Percentiles rank a stretch among this genome's conserved stretches.
phyloP scores from a whole-genome alignment of 106 monocot genomes.

The Agapanthus africanus region DNA sequence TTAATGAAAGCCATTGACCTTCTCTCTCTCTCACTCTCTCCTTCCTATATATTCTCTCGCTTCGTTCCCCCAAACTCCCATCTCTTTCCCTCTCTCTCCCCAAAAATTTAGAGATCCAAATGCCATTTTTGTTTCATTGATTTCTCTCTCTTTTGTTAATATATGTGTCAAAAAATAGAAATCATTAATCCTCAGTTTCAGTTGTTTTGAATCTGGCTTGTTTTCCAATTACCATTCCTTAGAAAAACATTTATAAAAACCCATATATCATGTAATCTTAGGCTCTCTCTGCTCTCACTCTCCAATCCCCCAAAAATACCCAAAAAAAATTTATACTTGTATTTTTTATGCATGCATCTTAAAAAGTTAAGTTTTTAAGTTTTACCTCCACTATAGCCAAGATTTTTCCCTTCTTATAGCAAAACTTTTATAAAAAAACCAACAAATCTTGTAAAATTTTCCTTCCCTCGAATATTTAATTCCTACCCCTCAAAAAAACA shows the following conservation, averaged over 20 bases:
- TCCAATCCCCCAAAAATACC: slow-evolving; percentile 1
- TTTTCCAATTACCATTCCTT: slow-evolving; percentile 30
- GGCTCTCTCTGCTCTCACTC: not conserved
- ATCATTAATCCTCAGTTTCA: not conserved
- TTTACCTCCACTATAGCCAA: no score
- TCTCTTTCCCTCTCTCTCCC: no score
- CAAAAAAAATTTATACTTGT: slow-evolving; percentile 15
- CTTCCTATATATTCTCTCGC: slow-evolving; percentile 1
- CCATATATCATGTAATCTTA: slow-evolving; percentile 54
- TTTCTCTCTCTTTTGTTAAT: no score
- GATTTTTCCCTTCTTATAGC: no score
- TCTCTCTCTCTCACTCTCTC: not conserved
- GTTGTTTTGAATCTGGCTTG: slow-evolving; percentile 19
- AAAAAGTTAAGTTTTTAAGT: not conserved
- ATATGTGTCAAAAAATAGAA: no score
- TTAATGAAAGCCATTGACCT: not conserved
- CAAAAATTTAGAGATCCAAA: no score
- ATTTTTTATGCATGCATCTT: slow-evolving; percentile 10
- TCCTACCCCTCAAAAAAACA: slow-evolving; percentile 19
- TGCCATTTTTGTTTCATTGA: not conserved
- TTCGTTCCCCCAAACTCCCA: not conserved
- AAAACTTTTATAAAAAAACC: slow-evolving; percentile 46
- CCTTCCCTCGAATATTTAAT: not conserved
- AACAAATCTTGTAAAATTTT: slow-evolving; percentile 56
- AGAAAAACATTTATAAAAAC: slow-evolving; percentile 63